These are phyloP conservation scores for Xylariaceae sp. DNA, from an alignment of 2,329 filamentous ascomycete species.

Conservation along the genomic window DNA sequence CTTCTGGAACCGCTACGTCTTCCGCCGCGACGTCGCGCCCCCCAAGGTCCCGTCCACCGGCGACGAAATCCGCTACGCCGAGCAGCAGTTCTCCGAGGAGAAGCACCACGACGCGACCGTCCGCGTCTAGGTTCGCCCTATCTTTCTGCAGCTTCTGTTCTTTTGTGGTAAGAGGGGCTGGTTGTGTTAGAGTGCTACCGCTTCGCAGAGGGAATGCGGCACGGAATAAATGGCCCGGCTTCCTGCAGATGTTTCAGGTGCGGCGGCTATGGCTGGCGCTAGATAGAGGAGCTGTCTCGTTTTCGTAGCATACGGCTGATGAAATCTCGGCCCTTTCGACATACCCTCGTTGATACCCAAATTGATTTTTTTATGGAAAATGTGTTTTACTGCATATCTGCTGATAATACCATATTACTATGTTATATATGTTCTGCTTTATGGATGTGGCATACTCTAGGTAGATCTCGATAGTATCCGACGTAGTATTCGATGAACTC, in stretches of 20 bases:
- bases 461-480: too few relatives aligned
- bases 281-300: not conserved
- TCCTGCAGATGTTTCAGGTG: not conserved
- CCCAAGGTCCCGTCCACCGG: constrained; percentile 31
- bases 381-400: not conserved
- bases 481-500: too few relatives aligned
- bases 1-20: constrained; percentile 37
- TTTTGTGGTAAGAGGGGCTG: too few relatives aligned
- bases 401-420: too few relatives aligned
- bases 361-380: not conserved
- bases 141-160: not conserved
- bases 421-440: too few relatives aligned
- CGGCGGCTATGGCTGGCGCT: not conserved
- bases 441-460: too few relatives aligned
- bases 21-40: constrained; percentile 32
- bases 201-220: too few relatives aligned
- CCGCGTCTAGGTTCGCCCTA: constrained; percentile 26
- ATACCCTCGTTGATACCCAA: not conserved
- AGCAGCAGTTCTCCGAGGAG: constrained; percentile 31
- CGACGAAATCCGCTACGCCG: constrained; percentile 29
- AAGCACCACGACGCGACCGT: constrained; percentile 32
- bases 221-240: too few relatives aligned
- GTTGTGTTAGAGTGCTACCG: too few relatives aligned
- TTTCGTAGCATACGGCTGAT: not conserved
- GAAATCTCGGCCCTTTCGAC: not conserved